Evolutionary conservation across 2,329 filamentous ascomycete genomes (phyloP).

Genomic region (Penicillium sp.): DNA sequence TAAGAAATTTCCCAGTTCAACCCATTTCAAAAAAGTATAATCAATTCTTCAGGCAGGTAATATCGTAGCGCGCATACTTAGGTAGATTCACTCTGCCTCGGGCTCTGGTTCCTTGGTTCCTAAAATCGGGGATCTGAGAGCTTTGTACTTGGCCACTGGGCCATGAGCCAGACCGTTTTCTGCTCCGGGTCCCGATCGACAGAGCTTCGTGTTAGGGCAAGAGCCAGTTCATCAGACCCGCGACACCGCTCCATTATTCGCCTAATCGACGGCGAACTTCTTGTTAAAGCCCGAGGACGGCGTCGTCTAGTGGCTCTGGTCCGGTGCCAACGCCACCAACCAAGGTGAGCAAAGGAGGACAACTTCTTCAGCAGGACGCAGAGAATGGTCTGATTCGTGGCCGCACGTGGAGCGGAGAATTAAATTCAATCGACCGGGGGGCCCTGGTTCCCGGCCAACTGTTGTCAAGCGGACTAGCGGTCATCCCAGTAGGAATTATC

Average conservation of each 20-base stretch:
- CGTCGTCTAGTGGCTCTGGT: not conserved
- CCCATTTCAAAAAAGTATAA: not conserved
- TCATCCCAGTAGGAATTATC: constrained; percentile 8
- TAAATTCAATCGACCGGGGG: not conserved
- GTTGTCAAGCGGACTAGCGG: not conserved
- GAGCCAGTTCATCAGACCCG: not conserved
- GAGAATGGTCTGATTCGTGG: not conserved
- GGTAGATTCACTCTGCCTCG: not conserved
- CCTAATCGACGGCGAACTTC: constrained; percentile 3
- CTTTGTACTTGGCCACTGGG: not conserved
- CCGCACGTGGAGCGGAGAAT: not conserved
- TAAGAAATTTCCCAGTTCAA: not conserved
- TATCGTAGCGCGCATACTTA: not conserved
- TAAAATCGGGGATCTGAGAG: not conserved
- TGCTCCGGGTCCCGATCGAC: not conserved
- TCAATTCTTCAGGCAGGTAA: not conserved
- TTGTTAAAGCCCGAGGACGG: constrained; percentile 15
- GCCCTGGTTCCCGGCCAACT: not conserved
- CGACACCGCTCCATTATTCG: not conserved
- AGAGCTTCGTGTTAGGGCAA: not conserved
- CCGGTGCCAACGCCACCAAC: not conserved
- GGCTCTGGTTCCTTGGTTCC: not conserved
- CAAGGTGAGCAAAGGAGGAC: not conserved
- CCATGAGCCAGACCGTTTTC: not conserved
- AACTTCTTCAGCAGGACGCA: not conserved